Evolutionary conservation across 1,284 basidiomycete genomes (phyloP).

Genomic region (Marasmius tenuissimus): DNA sequence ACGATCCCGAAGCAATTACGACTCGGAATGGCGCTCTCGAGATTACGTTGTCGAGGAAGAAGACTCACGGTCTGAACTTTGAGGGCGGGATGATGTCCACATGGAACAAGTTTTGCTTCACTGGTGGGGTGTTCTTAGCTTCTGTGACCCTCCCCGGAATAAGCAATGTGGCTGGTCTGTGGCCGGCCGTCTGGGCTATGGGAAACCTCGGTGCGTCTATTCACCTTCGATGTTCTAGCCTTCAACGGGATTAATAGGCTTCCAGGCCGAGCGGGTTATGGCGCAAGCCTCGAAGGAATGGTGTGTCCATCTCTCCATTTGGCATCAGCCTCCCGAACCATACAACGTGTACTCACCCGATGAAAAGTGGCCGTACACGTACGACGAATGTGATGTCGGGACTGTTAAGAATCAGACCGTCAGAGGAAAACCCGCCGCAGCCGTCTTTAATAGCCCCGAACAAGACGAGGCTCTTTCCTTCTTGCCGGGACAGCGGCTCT

Average conservation of each 20-base stretch:
- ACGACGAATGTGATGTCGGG: conserved; percentile 74
- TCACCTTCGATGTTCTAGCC: neutral
- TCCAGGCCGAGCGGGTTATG: conserved; percentile 42
- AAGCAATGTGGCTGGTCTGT: conserved; percentile 54
- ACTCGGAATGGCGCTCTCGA: conserved; percentile 56
- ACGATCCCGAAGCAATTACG: conserved; percentile 55
- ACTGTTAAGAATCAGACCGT: conserved; percentile 59
- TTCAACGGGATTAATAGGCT: neutral
- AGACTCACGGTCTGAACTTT: conserved; percentile 52
- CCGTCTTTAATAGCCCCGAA: conserved; percentile 32
- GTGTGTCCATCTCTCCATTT: conserved; percentile 24
- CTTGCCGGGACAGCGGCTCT: conserved; percentile 82
- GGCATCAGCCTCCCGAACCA: neutral
- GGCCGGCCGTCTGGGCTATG: conserved; percentile 75
- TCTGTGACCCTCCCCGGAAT: conserved; percentile 66
- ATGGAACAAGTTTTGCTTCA: conserved; percentile 69
- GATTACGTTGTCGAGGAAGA: conserved; percentile 46
- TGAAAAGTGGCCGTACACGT: conserved; percentile 71
- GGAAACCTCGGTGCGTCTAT: conserved; percentile 49
- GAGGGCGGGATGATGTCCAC: conserved; percentile 42
- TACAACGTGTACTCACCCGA: neutral
- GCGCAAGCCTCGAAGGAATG: conserved; percentile 47
- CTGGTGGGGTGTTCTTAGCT: conserved; percentile 58
- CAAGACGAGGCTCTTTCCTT: conserved; percentile 45
- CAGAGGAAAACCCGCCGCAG: conserved; percentile 22